These are phyloP conservation scores for Flaveria trinervia DNA, from an alignment of 129 eudicot species.

Conservation along the genomic window DNA sequence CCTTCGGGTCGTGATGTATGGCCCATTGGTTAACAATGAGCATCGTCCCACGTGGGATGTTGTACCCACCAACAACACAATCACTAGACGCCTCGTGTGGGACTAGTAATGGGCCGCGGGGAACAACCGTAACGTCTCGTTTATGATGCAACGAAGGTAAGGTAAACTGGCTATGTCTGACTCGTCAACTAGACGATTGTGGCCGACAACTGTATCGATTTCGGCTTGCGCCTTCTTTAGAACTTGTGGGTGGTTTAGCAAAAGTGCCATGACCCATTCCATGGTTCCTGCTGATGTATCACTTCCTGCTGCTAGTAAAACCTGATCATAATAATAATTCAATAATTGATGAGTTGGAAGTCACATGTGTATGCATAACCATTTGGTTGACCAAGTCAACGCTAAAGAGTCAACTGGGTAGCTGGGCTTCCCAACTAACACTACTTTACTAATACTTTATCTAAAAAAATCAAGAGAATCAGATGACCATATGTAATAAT, in stretches of 20 bases:
- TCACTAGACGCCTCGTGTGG: conserved; percentile 49
- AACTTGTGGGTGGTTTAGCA: conserved; percentile 46
- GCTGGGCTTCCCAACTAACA: no score
- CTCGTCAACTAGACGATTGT: conserved; percentile 35
- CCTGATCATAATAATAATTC: conserved; percentile 23
- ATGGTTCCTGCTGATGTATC: conserved; percentile 42
- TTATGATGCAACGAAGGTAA: conserved; percentile 44
- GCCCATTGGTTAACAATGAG: conserved; percentile 47
- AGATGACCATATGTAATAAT: no score
- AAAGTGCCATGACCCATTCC: conserved; percentile 55
- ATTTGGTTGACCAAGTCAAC: no score
- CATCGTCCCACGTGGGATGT: conserved; percentile 47
- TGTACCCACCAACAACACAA: conserved; percentile 43
- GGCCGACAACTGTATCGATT: conserved; percentile 30
- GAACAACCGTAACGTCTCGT: conserved; percentile 42
- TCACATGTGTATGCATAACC: no score
- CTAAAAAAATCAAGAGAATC: no score
- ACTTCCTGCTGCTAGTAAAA: conserved; percentile 37
- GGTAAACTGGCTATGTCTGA: conserved; percentile 44
- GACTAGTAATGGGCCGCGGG: conserved; percentile 42
- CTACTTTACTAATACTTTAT: no score
- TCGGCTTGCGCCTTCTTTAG: conserved; percentile 40
- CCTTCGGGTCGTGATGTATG: conserved; percentile 54
- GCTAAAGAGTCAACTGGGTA: no score
- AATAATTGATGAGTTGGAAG: neutral